Evolutionary conservation across 1,139 yeast genomes (phyloP).

Genomic region (Kluyveromyces sp.): DNA sequence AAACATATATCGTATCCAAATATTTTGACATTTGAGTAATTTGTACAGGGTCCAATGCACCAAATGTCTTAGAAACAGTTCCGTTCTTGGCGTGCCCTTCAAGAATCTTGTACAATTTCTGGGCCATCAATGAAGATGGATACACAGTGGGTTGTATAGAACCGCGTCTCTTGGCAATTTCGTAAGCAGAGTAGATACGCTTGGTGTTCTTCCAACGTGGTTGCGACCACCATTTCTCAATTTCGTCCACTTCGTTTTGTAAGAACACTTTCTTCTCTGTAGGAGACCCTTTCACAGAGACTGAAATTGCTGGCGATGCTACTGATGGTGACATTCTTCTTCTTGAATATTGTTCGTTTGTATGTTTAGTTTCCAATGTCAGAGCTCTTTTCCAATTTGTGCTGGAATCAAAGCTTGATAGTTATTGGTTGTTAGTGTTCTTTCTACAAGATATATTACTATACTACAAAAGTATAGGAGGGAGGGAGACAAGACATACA

Average conservation of each 20-base stretch:
- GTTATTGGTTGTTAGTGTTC: too few species aligned
- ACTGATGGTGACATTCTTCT: too few species aligned
- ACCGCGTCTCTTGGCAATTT: constrained; percentile 85
- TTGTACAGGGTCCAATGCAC: constrained; percentile 95
- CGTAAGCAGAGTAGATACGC: constrained; percentile 84
- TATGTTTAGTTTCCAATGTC: too few species aligned
- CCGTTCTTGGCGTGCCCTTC: constrained; percentile 64
- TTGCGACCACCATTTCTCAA: constrained; percentile 83
- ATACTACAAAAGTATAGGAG: too few species aligned
- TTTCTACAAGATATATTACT: too few species aligned
- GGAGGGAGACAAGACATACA: too few species aligned
- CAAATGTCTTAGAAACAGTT: constrained; percentile 84
- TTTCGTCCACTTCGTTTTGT: constrained; percentile 46
- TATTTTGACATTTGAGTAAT: constrained; percentile 95
- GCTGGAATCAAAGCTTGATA: too few species aligned
- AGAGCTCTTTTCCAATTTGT: too few species aligned
- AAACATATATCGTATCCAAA: constrained; percentile 84
- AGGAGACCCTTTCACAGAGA: constrained; percentile 23
- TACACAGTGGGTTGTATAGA: constrained; percentile 52
- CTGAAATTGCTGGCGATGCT: not conserved
- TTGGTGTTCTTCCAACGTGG: constrained; percentile 88
- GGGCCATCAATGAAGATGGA: constrained; percentile 77
- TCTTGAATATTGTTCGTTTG: too few species aligned
- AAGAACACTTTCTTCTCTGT: constrained; percentile 29
- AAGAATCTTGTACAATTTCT: constrained; percentile 65